Evolutionary conservation across 2,329 filamentous ascomycete genomes (phyloP).

Genomic region (Aspergillus proliferans): DNA sequence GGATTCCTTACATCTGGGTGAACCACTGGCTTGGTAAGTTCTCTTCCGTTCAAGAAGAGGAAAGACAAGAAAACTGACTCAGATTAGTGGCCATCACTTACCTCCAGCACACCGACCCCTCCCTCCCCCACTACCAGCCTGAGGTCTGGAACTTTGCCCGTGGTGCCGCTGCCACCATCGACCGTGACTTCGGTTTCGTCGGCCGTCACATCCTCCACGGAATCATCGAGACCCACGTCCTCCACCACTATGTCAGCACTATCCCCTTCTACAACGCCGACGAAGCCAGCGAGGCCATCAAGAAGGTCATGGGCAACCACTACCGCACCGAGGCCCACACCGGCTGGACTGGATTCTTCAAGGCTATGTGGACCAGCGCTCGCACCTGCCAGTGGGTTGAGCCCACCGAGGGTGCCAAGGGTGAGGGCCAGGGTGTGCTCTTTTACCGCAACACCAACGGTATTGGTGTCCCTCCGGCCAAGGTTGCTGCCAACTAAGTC

Average conservation of each 20-base stretch:
- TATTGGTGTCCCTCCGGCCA: conserved; percentile 57
- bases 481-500: conserved; percentile 29
- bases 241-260: conserved; percentile 93
- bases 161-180: conserved; percentile 89
- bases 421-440: conserved; percentile 74
- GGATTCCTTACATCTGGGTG: conserved; percentile 91
- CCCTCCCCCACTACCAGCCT: conserved; percentile 83
- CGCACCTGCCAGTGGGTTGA: conserved; percentile 97
- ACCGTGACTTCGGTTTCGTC: conserved; percentile 95
- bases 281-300: conserved; percentile 89
- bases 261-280: conserved; percentile 97
- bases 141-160: conserved; percentile 88
- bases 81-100: conserved; percentile 89
- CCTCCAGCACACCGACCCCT: conserved; percentile 93
- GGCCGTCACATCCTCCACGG: conserved; percentile 86
- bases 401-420: conserved; percentile 73
- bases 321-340: conserved; percentile 78
- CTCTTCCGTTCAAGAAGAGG: conserved; percentile 1
- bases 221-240: conserved; percentile 95
- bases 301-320: conserved; percentile 89
- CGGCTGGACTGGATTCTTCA: conserved; percentile 76
- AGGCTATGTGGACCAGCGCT: conserved; percentile 71
- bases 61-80: conserved; percentile 5
- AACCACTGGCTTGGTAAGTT: conserved; percentile 96
- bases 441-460: conserved; percentile 97